Evolutionary conservation across 306 rosid species (phyloP), one percentile per base, ranked within the genome.

Genomic region (Quercus robur): DNA sequence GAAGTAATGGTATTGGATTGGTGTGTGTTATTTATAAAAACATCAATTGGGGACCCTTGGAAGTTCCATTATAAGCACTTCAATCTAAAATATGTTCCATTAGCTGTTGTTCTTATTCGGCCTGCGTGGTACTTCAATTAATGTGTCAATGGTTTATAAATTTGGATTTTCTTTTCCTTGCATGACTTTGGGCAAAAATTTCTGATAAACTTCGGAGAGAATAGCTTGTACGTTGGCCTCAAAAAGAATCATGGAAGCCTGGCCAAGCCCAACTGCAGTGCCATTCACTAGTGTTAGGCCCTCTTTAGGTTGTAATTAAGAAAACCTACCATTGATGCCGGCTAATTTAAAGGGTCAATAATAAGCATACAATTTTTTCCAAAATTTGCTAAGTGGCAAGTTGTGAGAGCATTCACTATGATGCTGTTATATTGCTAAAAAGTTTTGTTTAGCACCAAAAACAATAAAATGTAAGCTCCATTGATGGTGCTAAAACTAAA

Each of bases 111-210:
- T 66, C 84, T 87, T 55, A 86, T 84, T 46, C 78, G 90, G 6
- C 87, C 90, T 12, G 90, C 87, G 68, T 84, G 90, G 66, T 86
- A 86, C 74, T 86, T 86, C 38, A 86, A 28, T 21, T 78, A 84
- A 46, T 84, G 90, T 3, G 90, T 84, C 85, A 84, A 67, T 86
- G 90, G 57, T 84, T 87, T 4, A 87, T 86, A 51, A 86, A 86
- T 21, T 86, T 87, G 0, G 90, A 80, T 25, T 84, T 86, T 54
- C 90, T 38, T 38, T 38, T 38, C 46, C 90, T 33, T 84, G 85
- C 90, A 86, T 84, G 31, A 81, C 90, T 62, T 86, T 85, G 6
- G 90, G 46, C 84, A 19, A 86, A 86, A 33, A 84, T 33, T 1
- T 84, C 90, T 3, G 87, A 86, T n/a, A 86, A 33, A 86, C 20